Base-by-base conservation (phyloP, 176 grass and related monocot species). In the Phyllostachys edulis region DNA sequence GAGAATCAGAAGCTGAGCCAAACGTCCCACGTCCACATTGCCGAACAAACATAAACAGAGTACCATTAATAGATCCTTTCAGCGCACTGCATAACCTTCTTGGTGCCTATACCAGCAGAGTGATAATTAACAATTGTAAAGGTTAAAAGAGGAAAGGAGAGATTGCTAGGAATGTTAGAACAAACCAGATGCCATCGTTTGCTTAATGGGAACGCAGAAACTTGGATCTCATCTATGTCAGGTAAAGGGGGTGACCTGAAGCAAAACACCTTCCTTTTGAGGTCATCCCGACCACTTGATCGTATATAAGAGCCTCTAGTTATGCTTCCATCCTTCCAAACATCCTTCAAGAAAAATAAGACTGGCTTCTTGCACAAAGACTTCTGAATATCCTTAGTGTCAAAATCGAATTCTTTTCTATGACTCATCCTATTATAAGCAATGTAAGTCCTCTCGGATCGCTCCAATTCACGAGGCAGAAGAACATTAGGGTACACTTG, bases 121-220 rank as follows among this genome's bases (percentile, higher is more conserved):
- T 74, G 50, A 76, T 69, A 73, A 70, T 76, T 86, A 78, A 38
- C 29, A 83, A 44, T 18, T 81, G 29, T 70, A 82, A 39, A 86
- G 3, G 71, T 67, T 85, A 40, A 41, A 74, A 87, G 36, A 88
- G 67, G 54, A 34, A 80, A 84, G 34, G 24, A 42, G 24, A 65
- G 39, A 50, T 82, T 21, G 47, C 23, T 37, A 74, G 69, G 49
- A 89, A 51, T 55, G 11, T 66, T 69, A 81, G 55, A 81, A 94
- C 91, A 80, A 71, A 99, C 96, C 93, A 99, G 89, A 87, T 96
- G 96, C 96, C 96, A 99, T 24, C 52, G 84, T 75, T 96, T 90
- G 83, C 89, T 96, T 85, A 99, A 92, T 44, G 96, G 88, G 75
- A 86, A 85, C 0, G 85, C 69, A 75, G 90, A 90, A 82, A 99